Percentiles rank a stretch among this genome's conserved stretches.
Conservation (phyloP, 305 asterid species). For the Fraxinus sp. region DNA sequence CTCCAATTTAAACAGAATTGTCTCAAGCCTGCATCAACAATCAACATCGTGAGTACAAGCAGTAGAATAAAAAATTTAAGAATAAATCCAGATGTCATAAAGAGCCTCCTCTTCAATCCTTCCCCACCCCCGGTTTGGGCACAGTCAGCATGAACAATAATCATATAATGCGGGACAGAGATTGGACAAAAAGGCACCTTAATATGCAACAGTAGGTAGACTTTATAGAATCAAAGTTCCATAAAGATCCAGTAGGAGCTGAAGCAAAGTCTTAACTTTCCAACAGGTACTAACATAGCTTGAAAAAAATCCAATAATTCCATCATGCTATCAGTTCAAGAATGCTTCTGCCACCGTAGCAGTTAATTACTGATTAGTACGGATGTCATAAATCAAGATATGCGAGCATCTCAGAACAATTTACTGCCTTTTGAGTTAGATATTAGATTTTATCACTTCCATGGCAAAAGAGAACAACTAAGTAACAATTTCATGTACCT, state of each 20-base stretch:
- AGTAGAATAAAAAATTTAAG: not conserved
- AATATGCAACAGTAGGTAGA: not conserved
- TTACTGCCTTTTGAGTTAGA: not conserved
- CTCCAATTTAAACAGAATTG: slow-evolving; percentile 77
- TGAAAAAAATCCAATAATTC: not conserved
- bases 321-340: not conserved
- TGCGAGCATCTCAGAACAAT: not conserved
- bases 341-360: not conserved
- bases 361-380: not conserved
- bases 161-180: not conserved
- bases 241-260: not conserved
- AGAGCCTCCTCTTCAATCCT: slow-evolving; percentile 3
- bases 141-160: not conserved
- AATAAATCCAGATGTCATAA: not conserved
- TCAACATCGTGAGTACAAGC: slow-evolving; percentile 23
- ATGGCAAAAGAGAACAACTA: not conserved
- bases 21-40: slow-evolving; percentile 66
- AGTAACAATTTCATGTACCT: not conserved
- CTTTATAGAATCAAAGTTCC: not conserved
- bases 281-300: not conserved
- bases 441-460: not conserved
- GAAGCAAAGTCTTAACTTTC: slow-evolving; percentile 9
- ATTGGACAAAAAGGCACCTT: not conserved
- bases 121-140: not conserved
- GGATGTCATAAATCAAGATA: not conserved